These are phyloP conservation scores for Wickerhamiella spandovensis DNA, from an alignment of 805 yeast genomes.

Conservation along the genomic window DNA sequence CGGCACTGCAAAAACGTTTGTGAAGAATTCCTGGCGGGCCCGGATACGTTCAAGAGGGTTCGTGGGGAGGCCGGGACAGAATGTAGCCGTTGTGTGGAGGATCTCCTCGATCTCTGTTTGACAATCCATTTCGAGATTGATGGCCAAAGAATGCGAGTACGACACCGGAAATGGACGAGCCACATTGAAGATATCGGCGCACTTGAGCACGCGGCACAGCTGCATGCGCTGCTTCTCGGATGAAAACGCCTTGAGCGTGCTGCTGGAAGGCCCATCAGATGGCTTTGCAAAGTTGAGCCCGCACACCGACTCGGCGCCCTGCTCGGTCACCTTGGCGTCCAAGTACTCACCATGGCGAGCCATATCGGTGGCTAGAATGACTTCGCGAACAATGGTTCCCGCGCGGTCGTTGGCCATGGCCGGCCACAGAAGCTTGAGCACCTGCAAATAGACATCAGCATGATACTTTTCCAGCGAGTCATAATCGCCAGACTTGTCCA, in stretches of 20 bases:
- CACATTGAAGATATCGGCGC: conserved; percentile 93
- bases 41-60: conserved; percentile 28
- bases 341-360: conserved; percentile 71
- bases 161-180: conserved; percentile 45
- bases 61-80: not conserved
- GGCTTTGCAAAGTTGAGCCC: too few relatives aligned
- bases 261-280: not conserved
- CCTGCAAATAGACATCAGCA: conserved; percentile 42
- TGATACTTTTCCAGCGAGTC: conserved; percentile 74
- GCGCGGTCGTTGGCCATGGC: conserved; percentile 2
- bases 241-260: conserved; percentile 1
- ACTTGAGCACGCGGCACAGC: conserved; percentile 63
- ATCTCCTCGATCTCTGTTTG: not conserved
- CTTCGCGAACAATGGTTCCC: conserved; percentile 13
- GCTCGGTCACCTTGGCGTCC: conserved; percentile 13
- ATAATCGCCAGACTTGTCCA: conserved; percentile 51
- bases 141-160: not conserved
- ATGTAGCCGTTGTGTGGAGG: not conserved
- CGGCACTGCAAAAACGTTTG: conserved; percentile 64
- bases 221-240: conserved; percentile 28
- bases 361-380: conserved; percentile 84
- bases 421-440: conserved; percentile 44
- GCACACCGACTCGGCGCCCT: not conserved
- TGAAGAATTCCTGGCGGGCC: conserved; percentile 71
- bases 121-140: conserved; percentile 1